These are phyloP conservation scores for cucumber (Cucumis sativus) DNA, from an alignment of 306 rosid genomes.

Conservation along the genomic window DNA sequence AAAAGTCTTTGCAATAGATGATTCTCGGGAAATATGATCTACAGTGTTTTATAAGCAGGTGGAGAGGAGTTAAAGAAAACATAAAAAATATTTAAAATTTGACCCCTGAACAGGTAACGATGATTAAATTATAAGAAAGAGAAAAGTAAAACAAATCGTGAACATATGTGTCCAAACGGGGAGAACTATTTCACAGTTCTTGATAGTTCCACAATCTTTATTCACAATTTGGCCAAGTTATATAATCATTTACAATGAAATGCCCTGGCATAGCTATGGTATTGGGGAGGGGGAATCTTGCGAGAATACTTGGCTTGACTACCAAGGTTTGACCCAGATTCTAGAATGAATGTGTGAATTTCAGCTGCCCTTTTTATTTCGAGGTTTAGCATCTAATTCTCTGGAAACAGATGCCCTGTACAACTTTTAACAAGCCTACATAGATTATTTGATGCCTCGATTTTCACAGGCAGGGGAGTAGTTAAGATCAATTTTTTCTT, in stretches of 20 bases:
- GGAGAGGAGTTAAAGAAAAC: background rate
- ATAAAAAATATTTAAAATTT: background rate
- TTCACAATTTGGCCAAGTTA: background rate
- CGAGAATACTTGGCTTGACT: background rate
- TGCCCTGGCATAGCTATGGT: background rate
- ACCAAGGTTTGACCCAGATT: background rate
- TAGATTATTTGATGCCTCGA: background rate
- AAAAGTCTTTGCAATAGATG: conserved; percentile 75
- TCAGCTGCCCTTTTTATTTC: background rate
- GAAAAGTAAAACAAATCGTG: background rate
- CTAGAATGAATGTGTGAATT: background rate
- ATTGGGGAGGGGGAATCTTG: background rate
- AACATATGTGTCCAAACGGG: background rate
- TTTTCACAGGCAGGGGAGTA: background rate
- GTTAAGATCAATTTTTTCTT: background rate
- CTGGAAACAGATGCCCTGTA: background rate
- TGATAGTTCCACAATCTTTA: background rate
- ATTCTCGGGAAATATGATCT: conserved; percentile 75
- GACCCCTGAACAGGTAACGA: background rate
- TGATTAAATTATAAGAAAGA: background rate
- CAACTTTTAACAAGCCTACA: background rate
- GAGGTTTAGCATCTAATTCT: background rate
- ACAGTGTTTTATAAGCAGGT: conserved; percentile 8
- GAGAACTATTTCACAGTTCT: background rate
- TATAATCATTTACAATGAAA: background rate